Evolutionary conservation across 2,329 filamentous ascomycete genomes (phyloP).

Genomic region (Fusarium bactridioides): DNA sequence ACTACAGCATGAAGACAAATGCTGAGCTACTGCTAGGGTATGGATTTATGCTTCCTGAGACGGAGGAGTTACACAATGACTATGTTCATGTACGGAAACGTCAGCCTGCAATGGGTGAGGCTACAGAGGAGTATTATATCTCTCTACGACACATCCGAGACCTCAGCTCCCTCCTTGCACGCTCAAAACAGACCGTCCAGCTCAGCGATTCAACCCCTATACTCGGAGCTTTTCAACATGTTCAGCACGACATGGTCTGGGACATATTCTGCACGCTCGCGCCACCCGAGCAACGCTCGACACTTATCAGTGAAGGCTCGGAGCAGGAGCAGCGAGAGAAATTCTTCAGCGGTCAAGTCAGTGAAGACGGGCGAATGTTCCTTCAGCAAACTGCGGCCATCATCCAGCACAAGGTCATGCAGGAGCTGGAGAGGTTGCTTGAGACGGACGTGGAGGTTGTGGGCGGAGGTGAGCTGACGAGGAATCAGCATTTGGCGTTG

Average conservation of each 20-base stretch:
- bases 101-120: slow-evolving; percentile 25
- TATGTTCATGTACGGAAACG: slow-evolving; percentile 65
- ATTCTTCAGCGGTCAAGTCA: slow-evolving; percentile 46
- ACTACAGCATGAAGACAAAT: slow-evolving; percentile 78
- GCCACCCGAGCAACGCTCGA: slow-evolving; percentile 43
- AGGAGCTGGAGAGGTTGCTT: slow-evolving; percentile 54
- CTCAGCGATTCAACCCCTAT: slow-evolving; percentile 39
- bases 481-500: slow-evolving; percentile 57
- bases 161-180: slow-evolving; percentile 57
- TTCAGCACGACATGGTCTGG: slow-evolving; percentile 62
- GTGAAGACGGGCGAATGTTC: slow-evolving; percentile 37
- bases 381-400: slow-evolving; percentile 50
- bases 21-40: slow-evolving; percentile 73
- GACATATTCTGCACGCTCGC: slow-evolving; percentile 55
- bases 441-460: slow-evolving; percentile 56
- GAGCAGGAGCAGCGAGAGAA: slow-evolving; percentile 37
- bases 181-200: slow-evolving; percentile 49
- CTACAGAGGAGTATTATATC: slow-evolving; percentile 58
- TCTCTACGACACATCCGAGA: slow-evolving; percentile 59
- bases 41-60: slow-evolving; percentile 64
- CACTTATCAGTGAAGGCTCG: slow-evolving; percentile 43
- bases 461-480: slow-evolving; percentile 52
- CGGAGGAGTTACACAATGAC: slow-evolving; percentile 62
- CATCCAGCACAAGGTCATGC: slow-evolving; percentile 54
- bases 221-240: slow-evolving; percentile 55